Base-by-base conservation (phyloP, 1,284 basidiomycete species). In the Neolentinus lepideus region DNA sequence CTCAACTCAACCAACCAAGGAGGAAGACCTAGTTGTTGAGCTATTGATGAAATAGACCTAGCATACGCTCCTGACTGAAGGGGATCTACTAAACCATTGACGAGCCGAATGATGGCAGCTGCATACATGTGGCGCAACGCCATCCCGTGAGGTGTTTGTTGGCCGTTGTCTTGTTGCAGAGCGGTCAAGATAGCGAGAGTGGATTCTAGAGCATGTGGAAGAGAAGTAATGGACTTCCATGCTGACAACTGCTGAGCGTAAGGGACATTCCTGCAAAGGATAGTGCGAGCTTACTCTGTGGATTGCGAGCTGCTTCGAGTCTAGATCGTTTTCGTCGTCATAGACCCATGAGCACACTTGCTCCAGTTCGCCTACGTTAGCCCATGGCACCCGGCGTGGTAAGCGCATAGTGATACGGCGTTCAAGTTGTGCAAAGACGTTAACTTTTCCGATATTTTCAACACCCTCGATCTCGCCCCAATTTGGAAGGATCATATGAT, bases 21-120 rank as follows among this genome's bases (percentile, higher is more conserved):
- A 0, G 97, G 97, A 1, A 99, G 75, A 0, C 88, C 89, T 24
- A 99, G 80, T 59, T 94, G 87, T 2, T 81, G 76, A 1, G 97
- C 94, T 58, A 99, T 91, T 27, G 88, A 84, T 0, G 90, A 85
- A 63, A 99, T 98, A 1, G 94, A 90, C 38, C 94, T 80, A 2
- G 96, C 97, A 64, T 88, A 95, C 45, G 77, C 76, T 29, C 94
- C 92, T 2, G 85, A 81, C 66, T 99, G 96, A 19, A 97, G 76
- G 14, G 95, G 93, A 67, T 99, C 96, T 3, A 98, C 96, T 47
- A 97, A 78, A 1, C 92, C 91, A 64, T 99, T 99, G 61, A 99
- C 93, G 62, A 98, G 85, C 19, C 94, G 78, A 59, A 95, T 88
- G 65, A 96, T 77, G 0, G 91, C 85, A 27, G 88, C 77, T 8